Base-by-base conservation (phyloP, 2,329 filamentous ascomycete species). In the Aureobasidium subglaciale region DNA sequence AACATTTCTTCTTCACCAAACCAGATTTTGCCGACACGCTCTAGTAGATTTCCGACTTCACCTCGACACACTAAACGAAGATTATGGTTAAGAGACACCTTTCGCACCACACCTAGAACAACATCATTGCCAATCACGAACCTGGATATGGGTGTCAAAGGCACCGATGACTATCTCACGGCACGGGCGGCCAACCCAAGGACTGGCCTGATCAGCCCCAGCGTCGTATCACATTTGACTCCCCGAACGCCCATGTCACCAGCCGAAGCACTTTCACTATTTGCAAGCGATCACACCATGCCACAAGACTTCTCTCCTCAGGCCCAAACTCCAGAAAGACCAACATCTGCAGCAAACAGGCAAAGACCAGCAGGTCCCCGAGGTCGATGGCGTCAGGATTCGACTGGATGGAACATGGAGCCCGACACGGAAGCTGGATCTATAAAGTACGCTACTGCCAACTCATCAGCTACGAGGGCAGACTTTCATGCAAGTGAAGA, bases 151-250 rank as follows among this genome's bases (percentile, higher is more conserved):
- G 64, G 67, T 8, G 64, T 70, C 59, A 67, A 63, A 55, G 65
- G 68, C 25, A 68, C 65, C 45, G 67, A 68, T 55, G 67, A 70
- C 58, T 70, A 70, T 56, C 58, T 70, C 38, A 70, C 67, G 16
- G 67, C 64, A 25, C 59, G 67, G 49, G 65, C 60, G 18, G 65
- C 67, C 3, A 70, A 70, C 40, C 67, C 67, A 9, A 53, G 62
- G 16, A 70, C 67, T 13, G 67, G 67, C 6, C 54, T 67, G 5
- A 65, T 70, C 38, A 68, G 65, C 20, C 67, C 67, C 13, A 67
- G 65, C 40, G 56, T 66, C 15, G 58, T 52, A 9, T 59, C 61
- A 6, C 62, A 58, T 3, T 30, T 57, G 15, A 56, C 55, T 35
- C 59, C 61, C 9, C 58, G 60, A 16, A 63, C 63, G 22, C 64